These are phyloP conservation scores for Didymella pinodella DNA, from an alignment of 2,329 filamentous ascomycete species.

Conservation along the genomic window DNA sequence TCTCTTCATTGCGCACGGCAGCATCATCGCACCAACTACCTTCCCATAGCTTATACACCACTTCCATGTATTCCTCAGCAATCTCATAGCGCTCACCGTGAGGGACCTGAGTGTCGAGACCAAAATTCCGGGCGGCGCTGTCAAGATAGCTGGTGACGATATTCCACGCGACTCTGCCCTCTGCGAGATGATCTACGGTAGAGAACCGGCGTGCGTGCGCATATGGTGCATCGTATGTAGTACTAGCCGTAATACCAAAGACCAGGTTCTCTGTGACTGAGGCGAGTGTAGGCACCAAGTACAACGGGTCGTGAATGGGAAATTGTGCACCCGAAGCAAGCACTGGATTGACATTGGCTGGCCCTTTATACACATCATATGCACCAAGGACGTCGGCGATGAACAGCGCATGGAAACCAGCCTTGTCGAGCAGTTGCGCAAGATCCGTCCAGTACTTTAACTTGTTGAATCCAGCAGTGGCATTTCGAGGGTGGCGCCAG, in stretches of 20 bases:
- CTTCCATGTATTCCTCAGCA: slow-evolving; percentile 72
- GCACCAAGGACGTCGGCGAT: slow-evolving; percentile 41
- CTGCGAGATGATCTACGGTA: not conserved
- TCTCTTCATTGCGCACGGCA: not conserved
- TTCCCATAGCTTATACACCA: slow-evolving; percentile 68
- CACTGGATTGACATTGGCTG: not conserved
- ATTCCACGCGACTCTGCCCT: not conserved
- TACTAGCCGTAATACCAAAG: slow-evolving; percentile 65
- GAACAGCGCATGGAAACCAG: slow-evolving; percentile 46
- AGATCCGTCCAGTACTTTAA: slow-evolving; percentile 39
- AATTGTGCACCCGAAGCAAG: slow-evolving; percentile 66
- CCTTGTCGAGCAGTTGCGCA: slow-evolving; percentile 42
- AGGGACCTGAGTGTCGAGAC: slow-evolving; percentile 60
- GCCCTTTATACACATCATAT: not conserved
- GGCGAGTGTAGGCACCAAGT: not conserved
- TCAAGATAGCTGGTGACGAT: not conserved
- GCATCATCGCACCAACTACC: not conserved
- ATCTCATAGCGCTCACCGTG: slow-evolving; percentile 73
- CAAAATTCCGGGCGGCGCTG: slow-evolving; percentile 52
- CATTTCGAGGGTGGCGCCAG: slow-evolving; percentile 1
- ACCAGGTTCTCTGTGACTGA: slow-evolving; percentile 62
- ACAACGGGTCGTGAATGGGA: slow-evolving; percentile 70
- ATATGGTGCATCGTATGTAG: not conserved
- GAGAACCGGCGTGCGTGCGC: not conserved
- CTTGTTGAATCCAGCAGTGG: slow-evolving; percentile 51